These are phyloP conservation scores for Abrus pulchellus DNA, from an alignment of 306 rosid species.

Conservation along the genomic window DNA sequence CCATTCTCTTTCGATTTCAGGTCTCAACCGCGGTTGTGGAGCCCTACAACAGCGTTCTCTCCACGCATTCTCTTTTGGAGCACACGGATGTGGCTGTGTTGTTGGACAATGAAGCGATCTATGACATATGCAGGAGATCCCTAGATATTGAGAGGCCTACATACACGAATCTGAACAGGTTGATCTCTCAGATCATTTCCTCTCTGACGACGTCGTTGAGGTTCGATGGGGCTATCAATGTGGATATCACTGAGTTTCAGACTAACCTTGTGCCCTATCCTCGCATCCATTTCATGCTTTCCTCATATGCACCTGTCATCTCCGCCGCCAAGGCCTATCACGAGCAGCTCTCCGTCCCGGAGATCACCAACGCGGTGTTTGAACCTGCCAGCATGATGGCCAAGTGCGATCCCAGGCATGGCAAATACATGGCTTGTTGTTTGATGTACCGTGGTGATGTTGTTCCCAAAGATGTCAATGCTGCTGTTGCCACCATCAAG, in stretches of 20 bases:
- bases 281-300: constrained; percentile 96
- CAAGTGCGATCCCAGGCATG: constrained; percentile 97
- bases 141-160: constrained; percentile 97
- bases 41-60: constrained; percentile 97
- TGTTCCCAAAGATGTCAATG: constrained; percentile 98
- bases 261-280: constrained; percentile 98
- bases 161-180: constrained; percentile 88
- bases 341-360: constrained; percentile 94
- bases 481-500: constrained; percentile 94
- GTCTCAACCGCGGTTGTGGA: constrained; percentile 99
- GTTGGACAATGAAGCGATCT: constrained; percentile 95
- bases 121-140: constrained; percentile 93
- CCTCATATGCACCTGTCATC: constrained; percentile 97
- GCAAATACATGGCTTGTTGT: constrained; percentile 99
- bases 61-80: constrained; percentile 95
- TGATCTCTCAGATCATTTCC: constrained; percentile 94
- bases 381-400: constrained; percentile 99
- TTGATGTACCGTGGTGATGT: constrained; percentile 98
- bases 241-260: constrained; percentile 96
- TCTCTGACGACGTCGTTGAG: constrained; percentile 95
- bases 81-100: constrained; percentile 97
- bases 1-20: constrained; percentile 48
- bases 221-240: constrained; percentile 98
- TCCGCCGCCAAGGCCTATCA: constrained; percentile 98
- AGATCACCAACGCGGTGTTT: constrained; percentile 96